Evolutionary conservation across 352 stramenopile genomes (phyloP), one percentile per base, ranked within the genome.

Genomic region (Pythium rhizo-oryzae): DNA sequence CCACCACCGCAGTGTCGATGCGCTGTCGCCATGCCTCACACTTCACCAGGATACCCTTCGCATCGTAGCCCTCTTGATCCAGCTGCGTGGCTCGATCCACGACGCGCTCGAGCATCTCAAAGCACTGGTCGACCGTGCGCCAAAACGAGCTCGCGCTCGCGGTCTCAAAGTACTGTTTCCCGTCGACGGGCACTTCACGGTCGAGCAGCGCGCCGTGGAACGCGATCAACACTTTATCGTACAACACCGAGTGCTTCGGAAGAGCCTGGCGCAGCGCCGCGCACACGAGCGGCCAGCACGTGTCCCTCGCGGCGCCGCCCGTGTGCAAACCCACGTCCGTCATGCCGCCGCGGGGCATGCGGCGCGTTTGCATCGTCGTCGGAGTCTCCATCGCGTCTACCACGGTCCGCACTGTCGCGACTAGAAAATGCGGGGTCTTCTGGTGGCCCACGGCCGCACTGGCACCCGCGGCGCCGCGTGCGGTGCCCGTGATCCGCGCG

Each of bases 281-380:
- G 8, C 75, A 65, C 15, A 91, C 79, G 8, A 91, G 57, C 13
- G 80, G 54, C 81, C 80, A 91, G 47, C 80, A 89, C 1, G 79
- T 89, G 51, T 79, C 77, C 30, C 82, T 74, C 16, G 62, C 49
- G 43, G 61, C 55, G 0, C 72, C 74, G 16, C 80, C 80, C 3
- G 80, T 89, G 49, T 91, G 81, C 4, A 74, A 65, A 1, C 78
- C 79, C n/a, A 87, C 79, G 47, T 87, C 81, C 0, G 76, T 87
- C 19, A 76, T 82, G 1, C 81, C 78, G 12, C 80, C 79, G 43
- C 65, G 53, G 8, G 66, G 25, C 67, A 56, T 12, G 35, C 25
- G 30, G 0, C 1, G 44, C 19, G 37, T 58, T 46, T 39, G 49
- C 15, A 72, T 37, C 6, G 63, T 47, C 33, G 53, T 41, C 4